Percentiles rank a stretch among this genome's conserved stretches.
phyloP scores from a whole-genome alignment of 768 basidiomycete species.

The Leccinum arenicola region DNA sequence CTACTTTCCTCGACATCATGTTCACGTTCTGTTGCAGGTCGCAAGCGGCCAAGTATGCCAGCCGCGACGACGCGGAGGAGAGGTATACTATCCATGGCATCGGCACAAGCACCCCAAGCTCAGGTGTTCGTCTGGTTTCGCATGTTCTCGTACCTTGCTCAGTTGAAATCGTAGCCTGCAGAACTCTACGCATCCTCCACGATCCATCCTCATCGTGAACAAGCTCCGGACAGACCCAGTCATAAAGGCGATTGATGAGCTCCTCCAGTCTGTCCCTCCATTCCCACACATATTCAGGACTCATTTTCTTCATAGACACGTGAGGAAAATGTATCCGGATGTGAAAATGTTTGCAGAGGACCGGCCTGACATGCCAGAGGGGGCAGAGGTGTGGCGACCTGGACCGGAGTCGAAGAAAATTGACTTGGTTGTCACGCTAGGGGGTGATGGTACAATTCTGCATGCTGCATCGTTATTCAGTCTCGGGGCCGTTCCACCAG shows the following conservation, averaged over 20 bases:
- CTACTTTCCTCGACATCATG: conserved; percentile 1
- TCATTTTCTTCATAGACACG: conserved; percentile 43
- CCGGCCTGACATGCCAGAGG: conserved; percentile 60
- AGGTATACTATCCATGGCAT: conserved; percentile 11
- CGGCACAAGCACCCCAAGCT: conserved; percentile 2
- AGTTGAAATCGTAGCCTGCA: conserved; percentile 26
- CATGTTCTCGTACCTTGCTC: conserved; percentile 17
- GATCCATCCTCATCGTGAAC: conserved; percentile 74
- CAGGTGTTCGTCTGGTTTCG: conserved; percentile 22
- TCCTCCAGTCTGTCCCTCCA: conserved; percentile 54
- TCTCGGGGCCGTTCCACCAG: conserved; percentile 88
- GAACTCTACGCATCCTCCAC: conserved; percentile 40
- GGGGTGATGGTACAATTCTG: conserved; percentile 93
- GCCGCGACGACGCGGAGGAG: conserved; percentile 5
- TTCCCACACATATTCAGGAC: neutral
- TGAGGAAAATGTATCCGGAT: conserved; percentile 53
- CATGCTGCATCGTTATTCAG: conserved; percentile 92
- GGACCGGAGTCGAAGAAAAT: conserved; percentile 59
- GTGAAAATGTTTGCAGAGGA: conserved; percentile 68
- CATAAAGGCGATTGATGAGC: conserved; percentile 69
- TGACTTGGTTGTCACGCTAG: conserved; percentile 86
- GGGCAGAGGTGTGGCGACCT: conserved; percentile 60
- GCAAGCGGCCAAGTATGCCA: neutral
- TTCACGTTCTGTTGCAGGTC: conserved; percentile 1
- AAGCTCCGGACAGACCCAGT: conserved; percentile 78